Percentiles rank a stretch among this genome's conserved stretches.
Evolutionary conservation across 2,329 filamentous ascomycete species (phyloP).

Genomic region (Didymella keratinophila): DNA sequence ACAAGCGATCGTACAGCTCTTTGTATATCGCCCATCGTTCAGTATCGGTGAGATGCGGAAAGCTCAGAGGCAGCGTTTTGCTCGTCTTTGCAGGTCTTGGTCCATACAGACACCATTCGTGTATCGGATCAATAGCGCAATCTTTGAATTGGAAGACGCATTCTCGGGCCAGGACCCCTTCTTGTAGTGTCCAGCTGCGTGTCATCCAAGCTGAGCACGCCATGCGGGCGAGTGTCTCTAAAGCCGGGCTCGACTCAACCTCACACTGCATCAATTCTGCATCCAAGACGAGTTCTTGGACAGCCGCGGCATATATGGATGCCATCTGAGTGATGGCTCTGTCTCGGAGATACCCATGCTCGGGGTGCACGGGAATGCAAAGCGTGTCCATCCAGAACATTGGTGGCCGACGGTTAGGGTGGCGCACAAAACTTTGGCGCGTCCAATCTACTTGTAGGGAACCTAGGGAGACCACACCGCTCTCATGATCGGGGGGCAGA

Average conservation of each 20-base stretch:
- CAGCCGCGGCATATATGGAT: conserved; percentile 22
- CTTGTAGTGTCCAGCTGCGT: conserved; percentile 29
- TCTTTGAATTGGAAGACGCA: conserved; percentile 2
- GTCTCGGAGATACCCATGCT: conserved; percentile 1
- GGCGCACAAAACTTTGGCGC: conserved; percentile 7
- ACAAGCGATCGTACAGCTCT: too few relatives aligned
- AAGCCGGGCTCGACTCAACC: too few relatives aligned
- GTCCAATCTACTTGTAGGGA: conserved; percentile 15
- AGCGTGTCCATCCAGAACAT: conserved; percentile 32
- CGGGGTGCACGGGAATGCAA: conserved; percentile 23
- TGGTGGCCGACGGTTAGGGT: conserved; percentile 1
- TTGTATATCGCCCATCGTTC: too few relatives aligned
- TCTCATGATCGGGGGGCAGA: conserved; percentile 3
- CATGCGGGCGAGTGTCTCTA: conserved; percentile 7
- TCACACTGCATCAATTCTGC: conserved; percentile 9
- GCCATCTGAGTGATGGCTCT: conserved; percentile 24
- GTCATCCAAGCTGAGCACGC: conserved; percentile 21
- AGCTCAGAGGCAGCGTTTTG: too few relatives aligned
- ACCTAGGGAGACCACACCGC: conserved; percentile 5
- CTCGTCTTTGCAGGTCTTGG: too few relatives aligned
- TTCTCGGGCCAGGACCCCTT: conserved; percentile 21
- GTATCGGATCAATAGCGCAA: too few relatives aligned
- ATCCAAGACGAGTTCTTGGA: conserved; percentile 23
- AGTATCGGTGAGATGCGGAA: too few relatives aligned
- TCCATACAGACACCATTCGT: too few relatives aligned